Conservation (phyloP, 1,139 yeast genomes). For the Kurtzmaniella quercitrusa region DNA sequence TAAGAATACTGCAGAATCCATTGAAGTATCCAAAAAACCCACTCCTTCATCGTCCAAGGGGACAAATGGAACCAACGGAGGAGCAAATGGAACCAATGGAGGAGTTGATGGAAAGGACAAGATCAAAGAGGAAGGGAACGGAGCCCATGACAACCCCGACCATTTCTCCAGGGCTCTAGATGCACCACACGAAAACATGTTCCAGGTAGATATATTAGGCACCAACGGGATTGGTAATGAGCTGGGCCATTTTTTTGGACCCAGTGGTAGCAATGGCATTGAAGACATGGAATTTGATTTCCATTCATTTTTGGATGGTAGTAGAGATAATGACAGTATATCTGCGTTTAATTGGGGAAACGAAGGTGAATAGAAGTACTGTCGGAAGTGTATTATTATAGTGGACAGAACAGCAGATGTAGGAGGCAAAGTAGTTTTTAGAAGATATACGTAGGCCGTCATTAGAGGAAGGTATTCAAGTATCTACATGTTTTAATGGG, state of each 20-base stretch:
- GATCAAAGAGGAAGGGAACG: constrained; percentile 6
- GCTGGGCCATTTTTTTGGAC: constrained; percentile 19
- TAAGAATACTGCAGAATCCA: constrained; percentile 15
- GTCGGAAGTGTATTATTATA: background rate
- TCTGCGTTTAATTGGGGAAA: constrained; percentile 54
- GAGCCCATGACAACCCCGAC: constrained; percentile 11
- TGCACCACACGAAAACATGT: constrained; percentile 26
- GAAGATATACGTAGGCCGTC: too few species aligned
- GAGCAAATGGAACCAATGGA: background rate
- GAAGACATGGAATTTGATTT: constrained; percentile 55
- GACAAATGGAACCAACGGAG: background rate
- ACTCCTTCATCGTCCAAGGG: constrained; percentile 9
- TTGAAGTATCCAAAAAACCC: background rate
- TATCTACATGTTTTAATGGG: too few species aligned
- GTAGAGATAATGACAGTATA: constrained; percentile 32
- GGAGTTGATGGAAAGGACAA: background rate
- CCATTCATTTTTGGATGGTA: constrained; percentile 46
- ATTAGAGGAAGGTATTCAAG: too few species aligned
- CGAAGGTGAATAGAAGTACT: constrained; percentile 29
- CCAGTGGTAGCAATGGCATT: constrained; percentile 19
- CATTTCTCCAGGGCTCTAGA: constrained; percentile 11
- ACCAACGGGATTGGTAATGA: constrained; percentile 15
- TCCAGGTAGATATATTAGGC: constrained; percentile 34
- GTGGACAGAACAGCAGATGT: background rate
- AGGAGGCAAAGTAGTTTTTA: too few species aligned